Percentiles rank a stretch among this genome's conserved stretches.
Conservation (phyloP, 2,329 filamentous ascomycete species). For the Botryotinia convoluta region DNA sequence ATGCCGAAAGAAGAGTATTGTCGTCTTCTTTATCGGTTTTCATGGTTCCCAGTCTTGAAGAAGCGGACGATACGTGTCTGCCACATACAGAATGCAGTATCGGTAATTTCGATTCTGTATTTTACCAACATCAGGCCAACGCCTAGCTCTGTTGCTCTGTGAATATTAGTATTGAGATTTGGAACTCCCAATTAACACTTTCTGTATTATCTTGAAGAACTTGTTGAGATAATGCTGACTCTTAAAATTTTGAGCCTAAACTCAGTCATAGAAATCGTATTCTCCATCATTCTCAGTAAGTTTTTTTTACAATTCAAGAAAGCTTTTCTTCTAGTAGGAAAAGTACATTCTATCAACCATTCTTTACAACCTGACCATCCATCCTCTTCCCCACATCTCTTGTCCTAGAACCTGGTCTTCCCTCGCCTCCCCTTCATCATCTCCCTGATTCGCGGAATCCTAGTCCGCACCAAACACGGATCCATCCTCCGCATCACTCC, state of each 20-base stretch:
- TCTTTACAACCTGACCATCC: neutral
- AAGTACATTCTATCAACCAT: neutral
- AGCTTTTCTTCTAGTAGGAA: neutral
- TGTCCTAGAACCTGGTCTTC: neutral
- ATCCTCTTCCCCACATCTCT: neutral
- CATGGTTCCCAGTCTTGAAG: neutral
- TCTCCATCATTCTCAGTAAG: neutral
- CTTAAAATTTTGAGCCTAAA: neutral
- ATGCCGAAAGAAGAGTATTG: neutral
- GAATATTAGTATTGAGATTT: neutral
- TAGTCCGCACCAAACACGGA: conserved; percentile 43
- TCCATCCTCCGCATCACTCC: conserved; percentile 48
- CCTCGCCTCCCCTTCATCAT: neutral
- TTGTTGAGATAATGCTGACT: neutral
- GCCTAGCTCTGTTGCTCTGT: neutral
- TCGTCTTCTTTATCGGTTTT: neutral
- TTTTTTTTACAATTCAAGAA: neutral
- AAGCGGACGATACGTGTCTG: neutral
- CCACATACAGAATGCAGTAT: neutral
- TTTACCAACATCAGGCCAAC: neutral
- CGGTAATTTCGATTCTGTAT: neutral
- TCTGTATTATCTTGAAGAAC: fast-evolving
- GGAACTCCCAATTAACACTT: neutral
- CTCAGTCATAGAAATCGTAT: neutral
- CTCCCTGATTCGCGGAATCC: neutral